Evolutionary conservation across 257 asterid species (phyloP), one percentile per base, ranked within the genome.

Genomic region (Solanum chilense): DNA sequence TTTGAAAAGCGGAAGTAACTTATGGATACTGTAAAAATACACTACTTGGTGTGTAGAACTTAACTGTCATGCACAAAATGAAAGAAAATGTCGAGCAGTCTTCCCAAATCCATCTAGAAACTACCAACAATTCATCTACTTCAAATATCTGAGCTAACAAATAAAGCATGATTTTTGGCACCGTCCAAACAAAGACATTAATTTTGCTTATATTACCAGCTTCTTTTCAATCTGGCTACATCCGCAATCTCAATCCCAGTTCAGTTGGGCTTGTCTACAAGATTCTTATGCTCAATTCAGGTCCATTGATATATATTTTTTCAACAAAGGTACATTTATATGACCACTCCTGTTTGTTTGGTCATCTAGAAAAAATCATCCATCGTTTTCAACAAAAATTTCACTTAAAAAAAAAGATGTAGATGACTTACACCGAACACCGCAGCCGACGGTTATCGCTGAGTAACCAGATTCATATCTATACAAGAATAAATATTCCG

Each of bases 381-480:
- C n/a, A 80, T 49, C 69, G 15, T 8, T 80, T 80, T 3, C 84
- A 80, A 62, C 84, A 45, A 70, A 27, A 27, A 5, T 18, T 47
- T 18, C 27, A 16, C 31, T 9, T 10, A 47, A 80, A 27, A 78
- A 78, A 78, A 5, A 16, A 45, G 27, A 80, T 7, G 15, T 29
- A 18, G 29, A 49, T 49, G 45, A 81, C 91, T 91, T 92, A 90
- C 91, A 64, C 77, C 35, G 87, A 84, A 3, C 13, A 77, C 41
- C 60, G 39, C 15, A 77, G 64, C 64, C 7, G 35, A 76, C 58
- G 83, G 42, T 49, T 44, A 76, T 41, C 35, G 12, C 60, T 16
- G 12, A 52, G 56, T 84, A 37, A 39, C 85, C 91, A 89, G 97
- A 94, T 92, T 94, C 77, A 90, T 83, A 42, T 69, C 84, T 39